phyloP scores from a whole-genome alignment of 306 rosid species.

The Carpinus viminea region DNA sequence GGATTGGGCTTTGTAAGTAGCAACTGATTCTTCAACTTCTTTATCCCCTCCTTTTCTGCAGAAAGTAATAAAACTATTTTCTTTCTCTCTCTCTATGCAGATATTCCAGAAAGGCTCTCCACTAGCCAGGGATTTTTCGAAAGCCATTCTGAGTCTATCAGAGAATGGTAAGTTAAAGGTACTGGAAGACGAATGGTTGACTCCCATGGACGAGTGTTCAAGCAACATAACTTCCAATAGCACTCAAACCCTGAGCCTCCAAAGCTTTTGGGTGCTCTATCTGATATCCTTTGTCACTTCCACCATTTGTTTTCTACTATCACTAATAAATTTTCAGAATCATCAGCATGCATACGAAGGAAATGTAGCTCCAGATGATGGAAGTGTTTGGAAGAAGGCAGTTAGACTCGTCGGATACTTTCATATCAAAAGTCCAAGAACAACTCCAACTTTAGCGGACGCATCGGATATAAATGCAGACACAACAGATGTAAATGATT shows the following conservation, averaged over 20 bases:
- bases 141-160: constrained; percentile 25
- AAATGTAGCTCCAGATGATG: neutral
- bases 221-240: neutral
- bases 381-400: no score
- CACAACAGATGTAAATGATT: neutral
- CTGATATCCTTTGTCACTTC: constrained; percentile 24
- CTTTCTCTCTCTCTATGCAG: constrained; percentile 15
- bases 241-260: constrained; percentile 14
- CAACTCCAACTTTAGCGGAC: neutral
- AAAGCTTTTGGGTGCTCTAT: constrained; percentile 37
- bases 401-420: no score
- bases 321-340: neutral
- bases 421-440: neutral
- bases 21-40: neutral
- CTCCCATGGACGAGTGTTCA: constrained; percentile 17
- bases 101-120: constrained; percentile 46
- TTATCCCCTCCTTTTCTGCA: no score
- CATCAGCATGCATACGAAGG: neutral
- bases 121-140: constrained; percentile 38
- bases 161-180: constrained; percentile 25
- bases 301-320: constrained; percentile 24
- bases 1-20: constrained; percentile 74
- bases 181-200: constrained; percentile 24
- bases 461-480: neutral
- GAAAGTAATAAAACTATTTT: neutral